These are phyloP conservation scores for Neonectria neomacrospora DNA, from an alignment of 2,329 filamentous ascomycete species.

Conservation along the genomic window DNA sequence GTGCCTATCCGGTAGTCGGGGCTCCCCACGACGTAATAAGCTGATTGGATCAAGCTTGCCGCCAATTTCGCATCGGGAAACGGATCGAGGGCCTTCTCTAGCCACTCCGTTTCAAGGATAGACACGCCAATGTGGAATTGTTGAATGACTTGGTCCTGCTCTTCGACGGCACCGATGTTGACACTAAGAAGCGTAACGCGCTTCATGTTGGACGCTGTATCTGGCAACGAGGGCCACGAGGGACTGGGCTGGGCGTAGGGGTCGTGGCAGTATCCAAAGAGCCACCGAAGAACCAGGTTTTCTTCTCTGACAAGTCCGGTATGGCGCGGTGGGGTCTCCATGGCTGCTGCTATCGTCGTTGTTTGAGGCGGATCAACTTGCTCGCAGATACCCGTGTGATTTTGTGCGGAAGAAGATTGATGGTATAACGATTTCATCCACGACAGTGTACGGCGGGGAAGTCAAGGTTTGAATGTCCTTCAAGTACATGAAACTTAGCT, in stretches of 20 bases:
- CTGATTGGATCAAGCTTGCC: conserved; percentile 10
- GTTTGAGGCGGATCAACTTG: too few relatives aligned
- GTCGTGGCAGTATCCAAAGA: conserved; percentile 25
- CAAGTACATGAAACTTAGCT: too few relatives aligned
- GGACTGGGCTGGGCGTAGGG: not conserved
- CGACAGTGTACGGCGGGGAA: too few relatives aligned
- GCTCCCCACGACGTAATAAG: conserved; percentile 18
- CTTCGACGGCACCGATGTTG: conserved; percentile 26
- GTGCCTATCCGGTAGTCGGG: not conserved
- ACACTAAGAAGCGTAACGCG: conserved; percentile 28
- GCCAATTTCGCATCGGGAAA: conserved; percentile 2
- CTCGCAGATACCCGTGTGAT: too few relatives aligned
- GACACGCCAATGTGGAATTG: conserved; percentile 26
- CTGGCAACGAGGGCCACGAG: conserved; percentile 2
- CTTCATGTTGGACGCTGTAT: conserved; percentile 15
- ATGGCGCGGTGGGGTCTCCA: conserved; percentile 15
- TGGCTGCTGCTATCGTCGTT: not conserved
- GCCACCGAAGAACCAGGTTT: conserved; percentile 25
- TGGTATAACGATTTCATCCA: too few relatives aligned
- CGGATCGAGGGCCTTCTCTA: conserved; percentile 6
- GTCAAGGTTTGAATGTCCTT: too few relatives aligned
- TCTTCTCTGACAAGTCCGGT: conserved; percentile 33
- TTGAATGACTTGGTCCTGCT: conserved; percentile 21
- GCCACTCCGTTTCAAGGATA: conserved; percentile 15
- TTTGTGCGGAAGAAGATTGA: too few relatives aligned